A percentile compares a stretch with the other conserved stretches of the same genome.
Conservation (phyloP, 352 stramenopile genomes). For the Phytophthora podocarpi region DNA sequence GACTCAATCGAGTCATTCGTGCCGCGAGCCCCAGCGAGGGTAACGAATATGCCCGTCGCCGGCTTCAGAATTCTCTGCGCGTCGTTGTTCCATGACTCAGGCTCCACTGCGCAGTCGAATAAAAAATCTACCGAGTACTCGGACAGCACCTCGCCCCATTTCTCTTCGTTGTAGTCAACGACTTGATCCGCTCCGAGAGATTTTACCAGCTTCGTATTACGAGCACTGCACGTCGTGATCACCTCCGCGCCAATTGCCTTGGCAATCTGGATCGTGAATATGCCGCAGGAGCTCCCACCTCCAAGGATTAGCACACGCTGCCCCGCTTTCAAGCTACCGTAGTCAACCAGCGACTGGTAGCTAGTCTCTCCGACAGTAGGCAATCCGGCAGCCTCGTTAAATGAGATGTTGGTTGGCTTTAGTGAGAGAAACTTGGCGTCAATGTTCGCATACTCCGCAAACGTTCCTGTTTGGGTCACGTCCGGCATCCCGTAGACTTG, state of each 20-base stretch:
- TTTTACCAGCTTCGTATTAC: constrained; percentile 50
- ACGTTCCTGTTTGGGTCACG: background rate
- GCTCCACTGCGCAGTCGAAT: constrained; percentile 33
- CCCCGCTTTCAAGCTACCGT: constrained; percentile 34
- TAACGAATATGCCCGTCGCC: constrained; percentile 44
- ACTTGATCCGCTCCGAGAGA: constrained; percentile 52
- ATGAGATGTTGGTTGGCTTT: constrained; percentile 44
- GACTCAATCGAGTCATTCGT: constrained; percentile 48
- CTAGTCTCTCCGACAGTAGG: constrained; percentile 38
- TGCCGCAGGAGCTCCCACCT: constrained; percentile 60
- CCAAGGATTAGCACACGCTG: constrained; percentile 45
- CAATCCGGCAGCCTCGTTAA: constrained; percentile 34
- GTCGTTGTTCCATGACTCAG: constrained; percentile 34
- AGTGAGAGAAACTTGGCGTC: constrained; percentile 32
- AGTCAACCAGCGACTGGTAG: constrained; percentile 29
- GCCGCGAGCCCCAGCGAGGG: too few relatives aligned
- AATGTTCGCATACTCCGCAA: constrained; percentile 38
- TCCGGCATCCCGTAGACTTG: constrained; percentile 34
- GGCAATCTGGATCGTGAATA: constrained; percentile 65
- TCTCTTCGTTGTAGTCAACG: constrained; percentile 55
- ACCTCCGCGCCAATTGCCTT: constrained; percentile 42
- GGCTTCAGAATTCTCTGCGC: constrained; percentile 46
- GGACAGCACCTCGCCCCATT: constrained; percentile 45
- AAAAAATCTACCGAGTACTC: constrained; percentile 39
- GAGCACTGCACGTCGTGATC: constrained; percentile 42